Evolutionary conservation across 352 stramenopile species (phyloP), one percentile per base, ranked within the genome.

Genomic region (Phytophthora vignae): DNA sequence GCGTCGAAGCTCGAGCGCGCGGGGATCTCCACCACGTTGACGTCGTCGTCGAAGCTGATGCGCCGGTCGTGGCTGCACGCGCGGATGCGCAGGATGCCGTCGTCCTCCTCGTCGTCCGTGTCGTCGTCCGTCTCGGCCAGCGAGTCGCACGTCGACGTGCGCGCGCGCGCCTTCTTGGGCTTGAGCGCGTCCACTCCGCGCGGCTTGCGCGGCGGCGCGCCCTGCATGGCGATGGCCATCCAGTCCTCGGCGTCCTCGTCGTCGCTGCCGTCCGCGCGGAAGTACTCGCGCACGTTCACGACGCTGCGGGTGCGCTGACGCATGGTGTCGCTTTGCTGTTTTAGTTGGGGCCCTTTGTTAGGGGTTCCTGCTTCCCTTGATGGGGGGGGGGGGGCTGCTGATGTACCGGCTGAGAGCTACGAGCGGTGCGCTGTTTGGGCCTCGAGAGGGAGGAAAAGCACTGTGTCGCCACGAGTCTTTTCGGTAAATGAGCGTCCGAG

Each of bases 11-110:
- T 91, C 38, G 77, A 83, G 55, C 85, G 84, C 40, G 83, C 73
- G 5, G 87, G 87, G 64, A 95, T 95, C 57, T 83, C 84, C 48
- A 92, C 82, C 40, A 95, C 74, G 55, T 91, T 80, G 10, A 93
- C 80, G 58, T 91, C 87, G 36, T 82, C 79, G 53, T 90, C 76
- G 58, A 95, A 95, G 73, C 85, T 93, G 68, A 95, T 94, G 67
- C 87, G 85, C 25, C 86, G 84, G 65, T 83, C 77, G 69, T 93
- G 85, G 36, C 78, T 90, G 70, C 85, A 94, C 55, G 83, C 84
- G 44, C 87, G 83, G 31, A 83, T 64, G 53, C 85, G 83, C 25
- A 81, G 58, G 42, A 85, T 77, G 49, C 74, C 74, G 40, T 90
- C 81, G 46, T 87, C 79, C 4, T 91, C 83, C 19, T 88, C 82